Base-by-base conservation (phyloP, 768 basidiomycete genomes). In the Boletus barrowsii region DNA sequence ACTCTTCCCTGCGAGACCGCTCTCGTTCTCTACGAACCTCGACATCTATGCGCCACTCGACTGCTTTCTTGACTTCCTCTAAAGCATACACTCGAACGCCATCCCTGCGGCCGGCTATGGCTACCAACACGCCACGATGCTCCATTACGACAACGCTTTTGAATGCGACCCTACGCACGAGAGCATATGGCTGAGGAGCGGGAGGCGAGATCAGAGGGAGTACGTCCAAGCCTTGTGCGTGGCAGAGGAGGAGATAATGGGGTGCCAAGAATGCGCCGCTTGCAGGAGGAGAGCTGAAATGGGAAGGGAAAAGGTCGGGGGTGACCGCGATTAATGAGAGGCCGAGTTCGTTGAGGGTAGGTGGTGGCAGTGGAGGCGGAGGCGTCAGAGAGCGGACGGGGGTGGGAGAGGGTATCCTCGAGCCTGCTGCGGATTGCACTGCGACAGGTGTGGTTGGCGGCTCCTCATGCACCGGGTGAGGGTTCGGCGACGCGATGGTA, bases 91-190 rank as follows among this genome's bases (percentile, higher is more conserved):
- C 91, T 35, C 91, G 81, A 42, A 93, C 90, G 4, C 91, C 90
- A 58, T 93, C 90, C 61, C 91, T 75, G 57, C 91, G 76, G 10
- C 91, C 91, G 15, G 92, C 92, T 57, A 93, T 91, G 13, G 91
- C 90, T 10, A 93, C 91, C n/a, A 93, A 73, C 0, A 93, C 90
- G 8, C 90, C 91, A 30, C 91, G 86, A 63, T 93, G 88, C 62
- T 93, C 91, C 91, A 93, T 93, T 14, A 93, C 87, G 1, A 93
- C 88, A n/a, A 93, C 86, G 52, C 81, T 84, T 65, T 91, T 93
- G 71, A 93, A 93, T 35, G 80, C 79, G 48, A 91, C 88, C 51
- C 90, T 80, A 20, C 91, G 83, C 22, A 93, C 85, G 26, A 93
- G 78, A 10, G 91, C 84, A 68, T 91, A 93, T 14, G 92, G 89